A percentile compares a stretch with the other conserved stretches of the same genome.
phyloP scores from a whole-genome alignment of 2,329 filamentous ascomycete genomes.

The Helotiales sp. region DNA sequence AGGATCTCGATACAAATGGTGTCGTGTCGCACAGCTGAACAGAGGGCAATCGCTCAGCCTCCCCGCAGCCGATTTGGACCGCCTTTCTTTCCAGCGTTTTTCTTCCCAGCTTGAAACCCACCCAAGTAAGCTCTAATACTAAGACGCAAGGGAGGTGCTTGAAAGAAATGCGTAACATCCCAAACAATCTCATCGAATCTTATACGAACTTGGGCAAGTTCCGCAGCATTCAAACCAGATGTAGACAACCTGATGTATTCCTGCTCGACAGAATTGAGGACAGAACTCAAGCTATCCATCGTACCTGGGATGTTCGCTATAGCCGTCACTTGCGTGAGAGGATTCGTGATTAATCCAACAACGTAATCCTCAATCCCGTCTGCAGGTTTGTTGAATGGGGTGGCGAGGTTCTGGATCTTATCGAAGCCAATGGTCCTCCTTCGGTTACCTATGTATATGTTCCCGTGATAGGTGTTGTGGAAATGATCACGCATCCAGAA shows the following conservation, averaged over 20 bases:
- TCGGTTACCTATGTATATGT: not conserved
- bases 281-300: not conserved
- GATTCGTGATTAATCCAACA: not conserved
- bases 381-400: not conserved
- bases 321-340: not conserved
- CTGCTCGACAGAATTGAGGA: not conserved
- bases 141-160: too few species aligned
- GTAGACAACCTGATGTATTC: not conserved
- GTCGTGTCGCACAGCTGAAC: too few species aligned
- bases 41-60: too few species aligned
- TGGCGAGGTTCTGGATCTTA: not conserved
- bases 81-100: too few species aligned
- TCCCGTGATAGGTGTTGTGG: not conserved
- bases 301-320: not conserved
- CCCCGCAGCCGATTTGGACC: too few species aligned
- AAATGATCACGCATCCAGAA: not conserved
- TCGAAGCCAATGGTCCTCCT: not conserved
- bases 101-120: too few species aligned
- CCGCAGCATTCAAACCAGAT: not conserved
- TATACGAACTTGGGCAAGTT: too few species aligned
- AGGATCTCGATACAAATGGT: too few species aligned
- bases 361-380: not conserved
- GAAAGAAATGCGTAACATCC: too few species aligned
- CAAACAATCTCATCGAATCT: too few species aligned
- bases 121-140: too few species aligned